Evolutionary conservation across 148 eudicot genomes (phyloP), one percentile per base, ranked within the genome.

Genomic region (Amaranthus palmeri): DNA sequence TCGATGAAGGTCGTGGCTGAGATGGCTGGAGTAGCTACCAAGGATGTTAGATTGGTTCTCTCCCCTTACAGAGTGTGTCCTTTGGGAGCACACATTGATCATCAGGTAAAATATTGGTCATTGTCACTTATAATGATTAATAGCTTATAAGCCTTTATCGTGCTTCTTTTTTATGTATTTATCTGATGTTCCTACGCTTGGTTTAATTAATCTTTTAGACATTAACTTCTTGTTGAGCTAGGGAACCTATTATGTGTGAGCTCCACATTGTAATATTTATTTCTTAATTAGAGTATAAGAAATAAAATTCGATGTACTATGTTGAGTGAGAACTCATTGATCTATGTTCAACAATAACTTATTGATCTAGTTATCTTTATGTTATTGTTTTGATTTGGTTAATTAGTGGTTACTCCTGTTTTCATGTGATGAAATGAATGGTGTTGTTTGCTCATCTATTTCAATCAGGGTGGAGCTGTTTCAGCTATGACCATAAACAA

Each of bases 61-160:
- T 91, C 99, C 45, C 99, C 99, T 25, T 95, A 91, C 72, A 89
- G 99, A 77, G 92, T 95, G 74, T 95, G 99, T 89, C 99, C 99
- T 51, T 70, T 95, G 47, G 99, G 99, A 75, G 99, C 99, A 69
- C 99, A 95, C 77, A 87, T 95, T 81, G 99, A 95, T 79, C 99
- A 95, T 85, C 99, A 95, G 96, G 99, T 90, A 40, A 59, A 71
- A 69, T 55, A 7, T 57, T 66, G 17, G 56, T 58, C 46, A 7
- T 51, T 56, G 69, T 69, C 40, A n/a, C 54, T 56, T 41, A 42
- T 67, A 40, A 15, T 42, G 4, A 42, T 65, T 11, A 25, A 48
- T 47, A 7, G 55, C 12, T 59, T 59, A 7, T 68, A 62, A 49
- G 10, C 36, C 59, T 58, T 4, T 51, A 41, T 17, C 41, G 41